Evolutionary conservation across 2,329 filamentous ascomycete genomes (phyloP).

Genomic region (Fusarium coffeatum): DNA sequence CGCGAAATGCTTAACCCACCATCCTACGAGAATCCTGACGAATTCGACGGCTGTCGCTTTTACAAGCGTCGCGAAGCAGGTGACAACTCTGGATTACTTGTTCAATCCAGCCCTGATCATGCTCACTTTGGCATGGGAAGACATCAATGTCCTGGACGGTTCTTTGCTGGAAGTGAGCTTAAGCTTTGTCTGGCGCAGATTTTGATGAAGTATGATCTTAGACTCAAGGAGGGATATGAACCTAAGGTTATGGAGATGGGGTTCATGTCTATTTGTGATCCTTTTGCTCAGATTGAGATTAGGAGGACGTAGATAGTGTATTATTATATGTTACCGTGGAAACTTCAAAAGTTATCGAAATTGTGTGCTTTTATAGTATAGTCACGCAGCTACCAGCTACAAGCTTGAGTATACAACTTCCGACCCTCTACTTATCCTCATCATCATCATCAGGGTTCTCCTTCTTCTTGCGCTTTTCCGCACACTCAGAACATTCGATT

Average conservation of each 20-base stretch:
- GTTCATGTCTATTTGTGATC: background rate
- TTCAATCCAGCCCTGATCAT: background rate
- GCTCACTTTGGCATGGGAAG: constrained; percentile 5
- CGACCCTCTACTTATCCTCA: background rate
- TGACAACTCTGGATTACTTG: background rate
- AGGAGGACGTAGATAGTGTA: too few relatives aligned
- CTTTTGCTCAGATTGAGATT: background rate
- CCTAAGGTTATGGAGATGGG: background rate
- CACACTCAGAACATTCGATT: background rate
- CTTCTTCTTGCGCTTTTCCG: background rate
- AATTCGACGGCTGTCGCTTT: background rate
- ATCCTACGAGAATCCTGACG: rapidly evolving
- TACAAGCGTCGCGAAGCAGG: background rate
- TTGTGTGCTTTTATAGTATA: background rate
- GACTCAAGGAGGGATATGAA: background rate
- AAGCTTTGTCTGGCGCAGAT: background rate
- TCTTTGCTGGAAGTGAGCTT: background rate
- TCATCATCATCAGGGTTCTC: background rate
- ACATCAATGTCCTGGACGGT: background rate
- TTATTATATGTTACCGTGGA: too few relatives aligned
- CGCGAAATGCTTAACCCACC: background rate
- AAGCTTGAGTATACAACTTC: rapidly evolving
- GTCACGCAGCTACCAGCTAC: rapidly evolving
- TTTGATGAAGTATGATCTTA: background rate
- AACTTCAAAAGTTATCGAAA: rapidly evolving